Conservation (phyloP, 2,329 filamentous ascomycete genomes). For the Colletotrichum sp. region DNA sequence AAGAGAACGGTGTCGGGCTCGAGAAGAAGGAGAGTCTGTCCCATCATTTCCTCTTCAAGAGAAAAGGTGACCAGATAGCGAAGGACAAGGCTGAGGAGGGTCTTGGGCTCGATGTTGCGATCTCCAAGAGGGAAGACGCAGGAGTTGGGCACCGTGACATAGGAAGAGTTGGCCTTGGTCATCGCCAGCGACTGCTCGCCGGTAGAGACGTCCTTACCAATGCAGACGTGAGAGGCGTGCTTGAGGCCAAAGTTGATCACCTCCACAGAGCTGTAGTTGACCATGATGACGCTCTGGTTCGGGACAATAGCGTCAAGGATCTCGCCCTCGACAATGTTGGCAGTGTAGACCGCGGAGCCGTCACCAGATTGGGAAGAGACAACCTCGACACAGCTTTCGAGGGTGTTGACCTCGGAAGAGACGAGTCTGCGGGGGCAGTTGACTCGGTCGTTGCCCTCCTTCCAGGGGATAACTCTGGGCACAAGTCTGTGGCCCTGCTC, state of each 20-base stretch:
- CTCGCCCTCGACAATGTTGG: slow-evolving; percentile 16
- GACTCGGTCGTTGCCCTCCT: slow-evolving; percentile 38
- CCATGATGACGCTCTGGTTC: slow-evolving; percentile 27
- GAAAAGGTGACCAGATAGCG: slow-evolving; percentile 27
- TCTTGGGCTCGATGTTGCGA: slow-evolving; percentile 14
- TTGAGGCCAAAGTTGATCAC: slow-evolving; percentile 28
- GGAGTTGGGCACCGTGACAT: slow-evolving; percentile 27
- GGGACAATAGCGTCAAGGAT: slow-evolving; percentile 10
- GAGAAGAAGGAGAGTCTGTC: slow-evolving; percentile 33
- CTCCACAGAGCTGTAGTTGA: slow-evolving; percentile 40
- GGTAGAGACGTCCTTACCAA: slow-evolving; percentile 32
- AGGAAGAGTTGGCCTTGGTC: slow-evolving; percentile 37
- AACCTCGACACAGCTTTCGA: slow-evolving; percentile 34
- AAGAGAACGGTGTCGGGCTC: slow-evolving; percentile 35
- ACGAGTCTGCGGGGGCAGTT: slow-evolving; percentile 43
- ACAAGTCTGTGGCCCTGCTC: slow-evolving; percentile 36
- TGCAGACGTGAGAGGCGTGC: slow-evolving; percentile 32
- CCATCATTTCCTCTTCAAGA: slow-evolving; percentile 10
- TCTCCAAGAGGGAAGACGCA: slow-evolving; percentile 21
- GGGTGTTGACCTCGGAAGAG: slow-evolving; percentile 33
- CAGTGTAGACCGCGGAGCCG: slow-evolving; percentile 24
- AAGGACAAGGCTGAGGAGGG: slow-evolving; percentile 26
- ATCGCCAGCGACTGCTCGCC: slow-evolving; percentile 31
- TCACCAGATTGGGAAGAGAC: slow-evolving; percentile 16
- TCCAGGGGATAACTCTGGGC: slow-evolving; percentile 43